A percentile compares a stretch with the other conserved stretches of the same genome.
These are phyloP conservation scores for Lasiodiplodia citricola DNA, from an alignment of 2,329 filamentous ascomycete species.

Conservation along the genomic window DNA sequence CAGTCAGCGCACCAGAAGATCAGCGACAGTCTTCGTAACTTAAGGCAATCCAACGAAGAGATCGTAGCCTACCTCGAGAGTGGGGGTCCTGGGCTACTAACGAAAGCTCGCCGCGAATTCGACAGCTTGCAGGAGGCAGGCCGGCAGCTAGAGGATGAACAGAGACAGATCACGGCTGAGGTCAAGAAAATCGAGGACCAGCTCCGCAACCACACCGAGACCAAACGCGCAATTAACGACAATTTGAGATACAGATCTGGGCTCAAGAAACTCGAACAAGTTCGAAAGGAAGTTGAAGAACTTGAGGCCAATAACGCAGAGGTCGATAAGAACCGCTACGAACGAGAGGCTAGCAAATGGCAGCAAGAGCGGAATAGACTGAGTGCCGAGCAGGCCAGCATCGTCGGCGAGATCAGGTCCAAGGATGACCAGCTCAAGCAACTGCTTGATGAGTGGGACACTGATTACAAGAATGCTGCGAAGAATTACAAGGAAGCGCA, in stretches of 20 bases:
- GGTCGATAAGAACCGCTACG: slow-evolving; percentile 78
- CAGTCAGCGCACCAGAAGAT: slow-evolving; percentile 74
- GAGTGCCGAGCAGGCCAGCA: slow-evolving; percentile 72
- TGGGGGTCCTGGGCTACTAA: slow-evolving; percentile 74
- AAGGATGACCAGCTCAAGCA: slow-evolving; percentile 81
- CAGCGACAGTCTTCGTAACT: slow-evolving; percentile 74
- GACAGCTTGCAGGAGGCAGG: slow-evolving; percentile 70
- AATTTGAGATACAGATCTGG: slow-evolving; percentile 87
- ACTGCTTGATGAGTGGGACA: slow-evolving; percentile 79
- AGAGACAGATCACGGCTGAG: slow-evolving; percentile 68
- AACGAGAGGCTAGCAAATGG: slow-evolving; percentile 69
- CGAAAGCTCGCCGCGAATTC: slow-evolving; percentile 72
- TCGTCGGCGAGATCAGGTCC: slow-evolving; percentile 79
- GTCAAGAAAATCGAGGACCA: slow-evolving; percentile 80
- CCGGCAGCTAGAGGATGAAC: slow-evolving; percentile 68
- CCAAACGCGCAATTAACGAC: slow-evolving; percentile 84
- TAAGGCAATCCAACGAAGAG: slow-evolving; percentile 75
- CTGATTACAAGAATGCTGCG: slow-evolving; percentile 84
- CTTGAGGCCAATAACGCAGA: slow-evolving; percentile 81
- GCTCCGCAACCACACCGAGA: slow-evolving; percentile 78
- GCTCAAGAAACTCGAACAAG: slow-evolving; percentile 67
- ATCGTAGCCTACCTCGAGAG: slow-evolving; percentile 80
- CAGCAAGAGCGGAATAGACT: slow-evolving; percentile 72
- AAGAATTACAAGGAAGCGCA: slow-evolving; percentile 83
- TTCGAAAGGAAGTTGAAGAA: slow-evolving; percentile 72